A percentile compares a stretch with the other conserved stretches of the same genome.
These are phyloP conservation scores for Mortierella claussenii DNA, from an alignment of 192 early-diverging fungal species.

Conservation along the genomic window DNA sequence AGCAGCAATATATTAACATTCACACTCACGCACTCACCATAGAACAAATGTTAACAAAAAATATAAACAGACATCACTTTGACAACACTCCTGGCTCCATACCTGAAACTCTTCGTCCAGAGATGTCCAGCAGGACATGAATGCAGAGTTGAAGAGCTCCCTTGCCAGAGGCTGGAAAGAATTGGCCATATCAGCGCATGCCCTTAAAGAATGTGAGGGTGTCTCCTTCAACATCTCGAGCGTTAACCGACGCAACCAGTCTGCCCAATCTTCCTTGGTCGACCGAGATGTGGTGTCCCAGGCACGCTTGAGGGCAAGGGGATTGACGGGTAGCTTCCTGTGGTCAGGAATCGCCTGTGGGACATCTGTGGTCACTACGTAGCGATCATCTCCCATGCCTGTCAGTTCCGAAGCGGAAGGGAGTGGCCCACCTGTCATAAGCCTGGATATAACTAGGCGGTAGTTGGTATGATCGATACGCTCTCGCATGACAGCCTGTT, in stretches of 20 bases:
- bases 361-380: slow-evolving; percentile 60
- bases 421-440: slow-evolving; percentile 80
- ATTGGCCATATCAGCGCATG: slow-evolving; percentile 85
- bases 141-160: slow-evolving; percentile 96
- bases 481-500: slow-evolving; percentile 62
- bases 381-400: slow-evolving; percentile 44
- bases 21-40: too few species aligned
- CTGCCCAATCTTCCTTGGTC: slow-evolving; percentile 92
- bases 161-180: slow-evolving; percentile 83
- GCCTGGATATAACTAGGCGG: slow-evolving; percentile 73
- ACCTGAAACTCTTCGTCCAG: slow-evolving; percentile 85
- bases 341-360: slow-evolving; percentile 64
- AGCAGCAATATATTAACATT: too few species aligned
- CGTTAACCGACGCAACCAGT: slow-evolving; percentile 92
- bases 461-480: slow-evolving; percentile 79
- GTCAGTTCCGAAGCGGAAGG: slow-evolving; percentile 53
- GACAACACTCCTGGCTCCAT: too few species aligned
- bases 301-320: slow-evolving; percentile 81
- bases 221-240: slow-evolving; percentile 95
- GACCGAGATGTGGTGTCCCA: slow-evolving; percentile 90
- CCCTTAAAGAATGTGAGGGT: slow-evolving; percentile 91
- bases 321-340: slow-evolving; percentile 87
- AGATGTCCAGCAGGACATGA: slow-evolving; percentile 97
- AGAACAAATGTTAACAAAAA: too few species aligned
- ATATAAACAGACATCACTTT: too few species aligned